These are phyloP conservation scores for Jaltomata sinuosa DNA, from an alignment of 257 asterid species.

Conservation along the genomic window DNA sequence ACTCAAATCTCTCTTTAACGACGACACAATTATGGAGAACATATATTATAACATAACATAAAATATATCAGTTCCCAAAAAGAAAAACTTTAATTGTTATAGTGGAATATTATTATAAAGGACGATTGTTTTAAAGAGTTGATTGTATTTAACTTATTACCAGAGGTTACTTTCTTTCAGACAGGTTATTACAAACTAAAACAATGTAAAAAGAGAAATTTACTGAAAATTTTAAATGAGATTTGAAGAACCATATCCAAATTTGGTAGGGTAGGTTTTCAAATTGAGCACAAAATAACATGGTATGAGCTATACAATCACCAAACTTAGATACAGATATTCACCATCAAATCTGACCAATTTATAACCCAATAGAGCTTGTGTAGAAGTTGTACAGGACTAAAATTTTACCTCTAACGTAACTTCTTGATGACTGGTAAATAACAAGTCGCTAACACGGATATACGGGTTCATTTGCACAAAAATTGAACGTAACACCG, in stretches of 20 bases:
- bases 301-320: background rate
- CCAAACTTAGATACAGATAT: background rate
- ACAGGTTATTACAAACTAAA: background rate
- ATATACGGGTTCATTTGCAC: background rate
- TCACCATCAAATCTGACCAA: background rate
- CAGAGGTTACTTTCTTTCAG: too few species aligned
- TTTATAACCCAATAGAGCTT: background rate
- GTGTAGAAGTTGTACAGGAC: background rate
- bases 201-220: background rate
- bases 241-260: background rate
- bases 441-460: background rate
- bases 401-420: background rate
- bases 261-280: background rate
- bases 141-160: too few species aligned
- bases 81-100: too few species aligned
- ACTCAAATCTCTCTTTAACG: too few species aligned
- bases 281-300: background rate
- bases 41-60: too few species aligned
- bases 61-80: too few species aligned
- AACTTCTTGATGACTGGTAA: background rate
- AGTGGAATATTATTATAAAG: too few species aligned
- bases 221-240: background rate
- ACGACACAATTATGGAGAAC: too few species aligned
- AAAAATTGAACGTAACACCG: background rate
- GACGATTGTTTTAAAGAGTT: too few species aligned